Conservation (phyloP, 768 basidiomycete genomes). For the Boletus sensibilis region DNA sequence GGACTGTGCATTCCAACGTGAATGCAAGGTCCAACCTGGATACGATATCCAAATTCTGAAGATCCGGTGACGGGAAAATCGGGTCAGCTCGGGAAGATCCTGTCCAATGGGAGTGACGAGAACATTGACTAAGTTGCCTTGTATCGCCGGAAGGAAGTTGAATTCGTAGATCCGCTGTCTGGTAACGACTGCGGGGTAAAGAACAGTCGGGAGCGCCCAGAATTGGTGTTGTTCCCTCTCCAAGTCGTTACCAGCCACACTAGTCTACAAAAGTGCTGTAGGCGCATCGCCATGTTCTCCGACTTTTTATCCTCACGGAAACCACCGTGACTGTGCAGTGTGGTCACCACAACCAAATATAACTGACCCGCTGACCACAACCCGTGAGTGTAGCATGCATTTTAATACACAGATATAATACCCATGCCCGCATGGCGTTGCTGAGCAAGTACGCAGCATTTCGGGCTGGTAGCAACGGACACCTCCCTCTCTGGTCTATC, state of each 20-base stretch:
- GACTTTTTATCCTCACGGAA: not conserved
- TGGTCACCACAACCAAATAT: constrained; percentile 12
- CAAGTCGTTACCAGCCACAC: not conserved
- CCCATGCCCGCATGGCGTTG: constrained; percentile 6
- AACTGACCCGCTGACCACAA: constrained; percentile 1
- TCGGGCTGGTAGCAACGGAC: not conserved
- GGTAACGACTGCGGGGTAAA: constrained; percentile 15
- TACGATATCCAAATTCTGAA: constrained; percentile 14
- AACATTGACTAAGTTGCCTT: not conserved
- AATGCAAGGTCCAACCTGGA: not conserved
- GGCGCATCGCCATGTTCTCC: not conserved
- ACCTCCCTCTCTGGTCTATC: not conserved
- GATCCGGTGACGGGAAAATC: constrained; percentile 26
- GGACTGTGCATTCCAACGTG: constrained; percentile 7
- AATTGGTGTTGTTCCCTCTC: not conserved
- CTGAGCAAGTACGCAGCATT: constrained; percentile 11
- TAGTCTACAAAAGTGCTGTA: not conserved
- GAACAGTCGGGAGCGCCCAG: not conserved
- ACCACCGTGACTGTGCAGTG: not conserved
- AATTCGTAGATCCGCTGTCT: constrained; percentile 1
- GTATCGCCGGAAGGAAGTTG: not conserved
- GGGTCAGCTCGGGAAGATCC: constrained; percentile 19
- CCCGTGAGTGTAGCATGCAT: constrained; percentile 1
- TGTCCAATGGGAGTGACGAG: constrained; percentile 15
- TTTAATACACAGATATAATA: not conserved